phyloP scores from a whole-genome alignment of 2,329 filamentous ascomycete genomes.

The Colletotrichum horii region DNA sequence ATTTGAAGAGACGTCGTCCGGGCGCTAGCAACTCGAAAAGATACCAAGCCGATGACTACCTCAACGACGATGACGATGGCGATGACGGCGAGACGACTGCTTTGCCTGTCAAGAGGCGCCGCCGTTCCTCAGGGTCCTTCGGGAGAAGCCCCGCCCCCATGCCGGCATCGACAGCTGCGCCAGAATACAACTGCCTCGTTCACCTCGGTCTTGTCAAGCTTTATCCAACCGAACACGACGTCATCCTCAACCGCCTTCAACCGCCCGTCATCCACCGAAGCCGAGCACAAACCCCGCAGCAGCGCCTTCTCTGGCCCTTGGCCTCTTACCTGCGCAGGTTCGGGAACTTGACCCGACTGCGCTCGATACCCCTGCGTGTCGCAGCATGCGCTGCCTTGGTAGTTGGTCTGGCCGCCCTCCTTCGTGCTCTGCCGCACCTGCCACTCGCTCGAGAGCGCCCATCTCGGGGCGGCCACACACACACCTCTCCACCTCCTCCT shows the following conservation, averaged over 20 bases:
- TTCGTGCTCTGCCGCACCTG: not conserved
- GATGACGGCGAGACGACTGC: not conserved
- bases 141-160: not conserved
- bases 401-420: not conserved
- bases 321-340: not conserved
- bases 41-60: not conserved
- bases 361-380: not conserved
- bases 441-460: not conserved
- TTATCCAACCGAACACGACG: not conserved
- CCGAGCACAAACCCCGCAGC: not conserved
- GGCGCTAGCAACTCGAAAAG: not conserved
- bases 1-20: not conserved
- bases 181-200: not conserved
- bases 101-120: not conserved
- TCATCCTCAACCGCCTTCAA: not conserved
- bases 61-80: not conserved
- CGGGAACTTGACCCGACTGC: not conserved
- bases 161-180: not conserved
- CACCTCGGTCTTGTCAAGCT: not conserved
- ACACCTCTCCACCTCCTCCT: not conserved
- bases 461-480: not conserved
- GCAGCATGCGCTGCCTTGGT: not conserved
- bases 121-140: not conserved
- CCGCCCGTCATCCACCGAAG: not conserved
- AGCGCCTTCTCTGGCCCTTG: not conserved